These are phyloP conservation scores for Cornus suecica DNA, from an alignment of 148 eudicot genomes.

Conservation along the genomic window DNA sequence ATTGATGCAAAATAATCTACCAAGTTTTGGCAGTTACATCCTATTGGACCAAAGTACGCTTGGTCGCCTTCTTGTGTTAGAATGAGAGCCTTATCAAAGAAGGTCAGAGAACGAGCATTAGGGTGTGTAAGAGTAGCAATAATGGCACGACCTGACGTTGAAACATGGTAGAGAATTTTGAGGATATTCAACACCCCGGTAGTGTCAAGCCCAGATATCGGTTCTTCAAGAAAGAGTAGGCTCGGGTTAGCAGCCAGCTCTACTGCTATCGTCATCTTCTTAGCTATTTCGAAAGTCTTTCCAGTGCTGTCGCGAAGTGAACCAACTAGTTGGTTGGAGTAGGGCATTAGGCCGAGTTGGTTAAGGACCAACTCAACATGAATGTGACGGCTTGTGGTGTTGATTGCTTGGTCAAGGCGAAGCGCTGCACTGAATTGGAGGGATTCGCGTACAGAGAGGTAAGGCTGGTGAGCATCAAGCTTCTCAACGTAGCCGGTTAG, in stretches of 20 bases:
- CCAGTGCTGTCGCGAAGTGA: slow-evolving; percentile 1
- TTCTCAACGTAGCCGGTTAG: slow-evolving; percentile 9
- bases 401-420: slow-evolving; percentile 11
- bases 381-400: neutral
- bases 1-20: slow-evolving; percentile 16
- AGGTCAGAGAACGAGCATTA: slow-evolving; percentile 14
- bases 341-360: slow-evolving; percentile 6
- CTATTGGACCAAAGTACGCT: slow-evolving; percentile 16
- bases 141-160: slow-evolving; percentile 1
- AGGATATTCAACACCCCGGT: slow-evolving; percentile 2
- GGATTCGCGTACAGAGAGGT: slow-evolving; percentile 13
- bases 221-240: slow-evolving; percentile 11
- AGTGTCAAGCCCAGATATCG: slow-evolving; percentile 1
- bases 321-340: slow-evolving; percentile 11
- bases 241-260: slow-evolving; percentile 14
- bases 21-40: slow-evolving; percentile 13
- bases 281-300: slow-evolving; percentile 9
- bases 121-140: slow-evolving; percentile 18
- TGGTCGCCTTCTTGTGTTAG: slow-evolving; percentile 16
- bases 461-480: slow-evolving; percentile 9
- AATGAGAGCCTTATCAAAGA: slow-evolving; percentile 16
- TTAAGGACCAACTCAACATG: slow-evolving; percentile 11
- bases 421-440: slow-evolving; percentile 15
- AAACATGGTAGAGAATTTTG: neutral
- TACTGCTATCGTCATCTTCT: slow-evolving; percentile 10